A percentile compares a stretch with the other conserved stretches of the same genome.
These are phyloP conservation scores for Leccinum disarticulatum DNA, from an alignment of 768 basidiomycete genomes.

Conservation along the genomic window DNA sequence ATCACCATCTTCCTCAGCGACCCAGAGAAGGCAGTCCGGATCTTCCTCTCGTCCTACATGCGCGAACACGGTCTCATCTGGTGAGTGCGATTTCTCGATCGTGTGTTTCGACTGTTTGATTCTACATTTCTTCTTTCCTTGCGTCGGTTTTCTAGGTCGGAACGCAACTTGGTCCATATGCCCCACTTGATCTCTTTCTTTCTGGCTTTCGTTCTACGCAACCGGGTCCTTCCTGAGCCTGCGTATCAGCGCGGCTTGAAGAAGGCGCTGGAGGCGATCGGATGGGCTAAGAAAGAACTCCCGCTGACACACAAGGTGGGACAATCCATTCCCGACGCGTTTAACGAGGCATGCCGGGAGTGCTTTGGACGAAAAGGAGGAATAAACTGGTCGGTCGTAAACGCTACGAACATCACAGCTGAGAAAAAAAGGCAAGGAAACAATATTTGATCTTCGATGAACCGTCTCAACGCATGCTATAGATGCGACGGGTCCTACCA, in stretches of 20 bases:
- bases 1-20: slow-evolving; percentile 57
- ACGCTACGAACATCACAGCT: slow-evolving; percentile 4
- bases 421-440: slow-evolving; percentile 11
- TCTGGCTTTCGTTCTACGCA: slow-evolving; percentile 58
- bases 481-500: slow-evolving; percentile 11
- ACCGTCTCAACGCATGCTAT: slow-evolving; percentile 6
- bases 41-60: slow-evolving; percentile 73
- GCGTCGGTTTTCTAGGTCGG: slow-evolving; percentile 35
- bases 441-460: background rate
- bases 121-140: background rate
- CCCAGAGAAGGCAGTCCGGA: slow-evolving; percentile 54
- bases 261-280: slow-evolving; percentile 44
- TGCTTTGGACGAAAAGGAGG: slow-evolving; percentile 51
- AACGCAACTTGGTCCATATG: slow-evolving; percentile 46
- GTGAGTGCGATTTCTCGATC: slow-evolving; percentile 37
- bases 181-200: slow-evolving; percentile 63
- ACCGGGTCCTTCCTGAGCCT: slow-evolving; percentile 50
- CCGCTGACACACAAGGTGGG: slow-evolving; percentile 42
- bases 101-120: background rate
- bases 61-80: slow-evolving; percentile 67
- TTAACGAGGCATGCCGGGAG: slow-evolving; percentile 48
- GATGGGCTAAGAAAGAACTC: slow-evolving; percentile 42
- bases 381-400: slow-evolving; percentile 32
- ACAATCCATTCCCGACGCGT: slow-evolving; percentile 40
- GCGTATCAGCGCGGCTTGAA: slow-evolving; percentile 45